Base-by-base conservation (phyloP, 495 filamentous ascomycete species). In the Penicillium cosmopolitanum region DNA sequence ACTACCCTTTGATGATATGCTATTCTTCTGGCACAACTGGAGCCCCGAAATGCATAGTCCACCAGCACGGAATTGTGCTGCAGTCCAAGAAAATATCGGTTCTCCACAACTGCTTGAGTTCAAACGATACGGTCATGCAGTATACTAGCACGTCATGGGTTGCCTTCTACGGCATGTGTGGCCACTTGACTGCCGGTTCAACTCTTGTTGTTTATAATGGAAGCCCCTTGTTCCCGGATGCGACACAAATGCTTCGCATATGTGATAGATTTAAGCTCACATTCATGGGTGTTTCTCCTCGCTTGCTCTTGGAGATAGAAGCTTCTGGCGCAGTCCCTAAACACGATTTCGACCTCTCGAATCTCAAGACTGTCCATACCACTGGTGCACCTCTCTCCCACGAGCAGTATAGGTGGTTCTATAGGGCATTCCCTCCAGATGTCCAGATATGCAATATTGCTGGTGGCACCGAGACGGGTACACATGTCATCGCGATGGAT, bases 211-310 rank as follows among this genome's bases (percentile, higher is more conserved):
- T 44, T 9, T 44, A 44, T n/a, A 44, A 44, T 3, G 42, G 42
- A 18, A 44, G 42, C 16, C 42, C 42, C 42, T 19, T 44, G 15
- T 44, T 44, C 16, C 42, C 42, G 16, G 42, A 44, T 19, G 42
- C 42, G 16, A 44, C 15, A n/a, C 42, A 44, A 19, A 44, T 44
- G 42, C 42, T 44, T 44, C 42, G 42, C 42, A 44, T 44, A 44
- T 44, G 42, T 15, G 42, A 44, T 9, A 16, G 16, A 44, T 44
- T 44, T n/a, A 44, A 19, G n/a, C 42, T 44, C 8, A 16, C 42
- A 9, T 44, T 44, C 4, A 44, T 44, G 42, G 42, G 42, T 0
- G 42, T 44, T 8, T 44, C 42, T 18, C 42, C 42, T 18, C 42
- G 42, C 16, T 10, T 44, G n/a, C 16, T 44, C 7, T 19, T 44